These are phyloP conservation scores for Dothideomycetes sp. DNA, from an alignment of 2,329 filamentous ascomycete genomes.

Conservation along the genomic window DNA sequence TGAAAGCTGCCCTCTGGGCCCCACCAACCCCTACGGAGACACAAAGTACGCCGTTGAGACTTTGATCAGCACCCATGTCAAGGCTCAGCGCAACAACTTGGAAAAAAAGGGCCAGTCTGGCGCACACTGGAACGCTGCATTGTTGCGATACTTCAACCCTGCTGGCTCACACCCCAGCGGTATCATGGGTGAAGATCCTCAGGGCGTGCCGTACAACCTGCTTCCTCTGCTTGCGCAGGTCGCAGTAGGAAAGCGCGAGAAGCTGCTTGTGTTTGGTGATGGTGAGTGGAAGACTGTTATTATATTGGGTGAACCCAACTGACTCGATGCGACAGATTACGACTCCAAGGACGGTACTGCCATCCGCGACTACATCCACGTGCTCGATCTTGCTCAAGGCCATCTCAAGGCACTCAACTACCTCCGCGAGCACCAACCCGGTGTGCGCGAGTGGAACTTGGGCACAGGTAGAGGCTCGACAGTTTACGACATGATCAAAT, in stretches of 20 bases:
- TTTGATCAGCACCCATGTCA: slow-evolving; percentile 84
- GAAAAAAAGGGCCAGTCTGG: slow-evolving; percentile 69
- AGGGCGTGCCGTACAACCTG: slow-evolving; percentile 92
- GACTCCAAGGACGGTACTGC: slow-evolving; percentile 80
- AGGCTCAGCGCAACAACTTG: slow-evolving; percentile 73
- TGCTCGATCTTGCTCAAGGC: slow-evolving; percentile 77
- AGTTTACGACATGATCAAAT: slow-evolving; percentile 94
- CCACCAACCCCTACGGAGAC: slow-evolving; percentile 95
- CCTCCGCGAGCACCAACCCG: slow-evolving; percentile 73
- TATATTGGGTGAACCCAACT: no score
- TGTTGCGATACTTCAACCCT: slow-evolving; percentile 97
- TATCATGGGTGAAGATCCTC: slow-evolving; percentile 96
- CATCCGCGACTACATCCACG: slow-evolving; percentile 97
- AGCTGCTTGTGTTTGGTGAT: slow-evolving; percentile 88
- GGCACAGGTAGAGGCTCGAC: slow-evolving; percentile 92
- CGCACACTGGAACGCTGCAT: slow-evolving; percentile 82
- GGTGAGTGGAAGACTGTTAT: slow-evolving; percentile 54
- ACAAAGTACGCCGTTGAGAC: slow-evolving; percentile 90
- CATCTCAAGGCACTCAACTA: slow-evolving; percentile 86
- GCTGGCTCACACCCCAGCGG: slow-evolving; percentile 89
- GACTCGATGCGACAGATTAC: slow-evolving; percentile 57
- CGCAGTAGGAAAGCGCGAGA: slow-evolving; percentile 87
- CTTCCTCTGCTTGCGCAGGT: slow-evolving; percentile 91
- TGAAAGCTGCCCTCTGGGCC: slow-evolving; percentile 88
- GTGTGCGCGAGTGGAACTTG: slow-evolving; percentile 92